A percentile compares a stretch with the other conserved stretches of the same genome.
These are phyloP conservation scores for Xylariales sp. DNA, from an alignment of 2,329 filamentous ascomycete genomes.

Conservation along the genomic window DNA sequence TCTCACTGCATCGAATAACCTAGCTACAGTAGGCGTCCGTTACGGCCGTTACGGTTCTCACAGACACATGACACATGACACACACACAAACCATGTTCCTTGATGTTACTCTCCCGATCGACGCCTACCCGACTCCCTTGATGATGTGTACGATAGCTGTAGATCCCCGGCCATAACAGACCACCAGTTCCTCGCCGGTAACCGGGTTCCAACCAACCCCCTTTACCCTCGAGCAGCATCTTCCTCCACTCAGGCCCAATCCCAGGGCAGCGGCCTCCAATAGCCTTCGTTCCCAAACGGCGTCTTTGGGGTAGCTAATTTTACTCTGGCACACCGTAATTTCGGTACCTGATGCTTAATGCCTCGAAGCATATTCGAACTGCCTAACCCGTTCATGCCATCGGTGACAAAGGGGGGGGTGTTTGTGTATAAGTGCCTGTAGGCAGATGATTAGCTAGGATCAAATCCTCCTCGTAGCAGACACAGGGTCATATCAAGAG, in stretches of 20 bases:
- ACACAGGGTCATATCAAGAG: no score
- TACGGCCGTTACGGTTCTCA: no score
- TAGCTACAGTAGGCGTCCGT: not conserved
- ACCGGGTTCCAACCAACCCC: not conserved
- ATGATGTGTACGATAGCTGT: not conserved
- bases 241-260: no score
- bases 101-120: not conserved
- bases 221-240: no score
- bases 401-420: no score
- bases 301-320: conserved; percentile 2
- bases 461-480: no score
- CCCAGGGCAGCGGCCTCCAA: no score
- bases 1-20: not conserved
- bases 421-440: no score
- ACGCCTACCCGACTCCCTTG: not conserved
- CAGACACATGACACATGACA: no score
- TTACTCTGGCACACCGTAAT: conserved; percentile 1
- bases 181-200: conserved; percentile 5
- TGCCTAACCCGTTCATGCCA: no score
- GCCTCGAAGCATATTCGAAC: not conserved
- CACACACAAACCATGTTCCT: not conserved
- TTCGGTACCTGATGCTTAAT: conserved; percentile 4
- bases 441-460: no score
- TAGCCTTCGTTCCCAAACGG: not conserved
- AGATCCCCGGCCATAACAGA: not conserved